phyloP scores from a whole-genome alignment of 2,329 filamentous ascomycete genomes.

The Beauveria medogensis region DNA sequence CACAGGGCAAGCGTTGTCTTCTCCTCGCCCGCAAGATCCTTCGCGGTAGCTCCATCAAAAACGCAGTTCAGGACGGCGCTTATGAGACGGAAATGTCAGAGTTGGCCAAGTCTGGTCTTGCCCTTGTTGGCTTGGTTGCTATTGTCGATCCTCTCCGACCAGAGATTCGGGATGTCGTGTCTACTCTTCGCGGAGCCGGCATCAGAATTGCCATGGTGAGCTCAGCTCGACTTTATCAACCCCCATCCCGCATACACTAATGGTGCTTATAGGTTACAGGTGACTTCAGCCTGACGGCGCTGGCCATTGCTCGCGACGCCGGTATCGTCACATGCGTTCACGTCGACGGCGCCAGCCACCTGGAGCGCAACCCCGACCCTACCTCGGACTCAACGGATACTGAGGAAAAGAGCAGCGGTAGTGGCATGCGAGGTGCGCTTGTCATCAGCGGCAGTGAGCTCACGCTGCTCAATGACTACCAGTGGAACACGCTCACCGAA shows the following conservation, averaged over 20 bases:
- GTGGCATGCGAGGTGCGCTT: constrained; percentile 36
- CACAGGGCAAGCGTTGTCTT: constrained; percentile 59
- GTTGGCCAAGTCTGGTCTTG: constrained; percentile 49
- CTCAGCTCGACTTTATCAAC: background rate
- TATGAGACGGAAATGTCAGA: constrained; percentile 48
- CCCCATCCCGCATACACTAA: background rate
- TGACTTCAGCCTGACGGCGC: constrained; percentile 67
- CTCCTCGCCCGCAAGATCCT: constrained; percentile 56
- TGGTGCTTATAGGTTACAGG: constrained; percentile 53
- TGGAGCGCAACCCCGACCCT: constrained; percentile 29
- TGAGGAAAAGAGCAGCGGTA: constrained; percentile 16
- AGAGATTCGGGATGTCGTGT: constrained; percentile 60
- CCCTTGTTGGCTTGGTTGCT: constrained; percentile 65
- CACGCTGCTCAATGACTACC: constrained; percentile 53
- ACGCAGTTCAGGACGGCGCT: constrained; percentile 33
- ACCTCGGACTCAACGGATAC: constrained; percentile 13
- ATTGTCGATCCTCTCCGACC: constrained; percentile 71
- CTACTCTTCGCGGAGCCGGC: constrained; percentile 59
- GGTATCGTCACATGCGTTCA: constrained; percentile 55
- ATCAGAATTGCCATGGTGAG: constrained; percentile 70
- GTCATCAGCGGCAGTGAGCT: constrained; percentile 60
- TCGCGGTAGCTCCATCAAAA: constrained; percentile 29
- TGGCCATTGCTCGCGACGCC: constrained; percentile 64
- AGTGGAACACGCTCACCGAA: constrained; percentile 57
- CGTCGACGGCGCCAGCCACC: constrained; percentile 46